Evolutionary conservation across 305 asterid species (phyloP).

Genomic region (Fraxinus baroniana): DNA sequence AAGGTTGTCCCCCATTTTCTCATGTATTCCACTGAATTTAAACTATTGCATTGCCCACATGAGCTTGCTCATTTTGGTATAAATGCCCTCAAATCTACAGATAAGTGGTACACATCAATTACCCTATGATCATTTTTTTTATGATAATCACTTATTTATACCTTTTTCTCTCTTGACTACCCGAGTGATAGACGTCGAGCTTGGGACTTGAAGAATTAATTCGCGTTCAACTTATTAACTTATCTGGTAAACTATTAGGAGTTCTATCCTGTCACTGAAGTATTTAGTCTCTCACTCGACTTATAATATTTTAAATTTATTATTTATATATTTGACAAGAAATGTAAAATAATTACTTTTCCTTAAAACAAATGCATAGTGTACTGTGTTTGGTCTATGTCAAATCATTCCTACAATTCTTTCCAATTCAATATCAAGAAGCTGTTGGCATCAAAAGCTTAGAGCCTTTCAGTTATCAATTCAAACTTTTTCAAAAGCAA

Average conservation of each 20-base stretch:
- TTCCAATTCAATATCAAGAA: not conserved
- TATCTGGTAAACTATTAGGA: not conserved
- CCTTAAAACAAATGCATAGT: too few species aligned
- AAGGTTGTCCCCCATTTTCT: slow-evolving; percentile 13
- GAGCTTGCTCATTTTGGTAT: slow-evolving; percentile 15
- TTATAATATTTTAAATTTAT: not conserved
- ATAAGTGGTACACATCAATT: not conserved
- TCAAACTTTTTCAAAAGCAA: slow-evolving; percentile 48
- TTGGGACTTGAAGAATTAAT: not conserved
- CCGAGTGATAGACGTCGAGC: not conserved
- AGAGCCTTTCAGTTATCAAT: slow-evolving; percentile 35
- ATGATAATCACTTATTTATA: not conserved
- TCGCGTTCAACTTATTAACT: not conserved
- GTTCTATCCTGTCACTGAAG: not conserved
- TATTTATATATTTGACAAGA: not conserved
- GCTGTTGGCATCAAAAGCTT: slow-evolving; percentile 4
- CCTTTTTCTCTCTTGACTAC: not conserved
- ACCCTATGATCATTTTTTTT: not conserved
- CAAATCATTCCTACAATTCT: not conserved
- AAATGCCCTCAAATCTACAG: slow-evolving; percentile 9
- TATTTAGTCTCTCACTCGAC: not conserved
- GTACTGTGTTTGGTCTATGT: not conserved
- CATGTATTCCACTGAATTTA: not conserved
- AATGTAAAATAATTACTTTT: too few species aligned
- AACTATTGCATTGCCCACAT: slow-evolving; percentile 24